A percentile compares a stretch with the other conserved stretches of the same genome.
These are phyloP conservation scores for Fusarium sp. DNA, from an alignment of 2,329 filamentous ascomycete genomes.

Conservation along the genomic window DNA sequence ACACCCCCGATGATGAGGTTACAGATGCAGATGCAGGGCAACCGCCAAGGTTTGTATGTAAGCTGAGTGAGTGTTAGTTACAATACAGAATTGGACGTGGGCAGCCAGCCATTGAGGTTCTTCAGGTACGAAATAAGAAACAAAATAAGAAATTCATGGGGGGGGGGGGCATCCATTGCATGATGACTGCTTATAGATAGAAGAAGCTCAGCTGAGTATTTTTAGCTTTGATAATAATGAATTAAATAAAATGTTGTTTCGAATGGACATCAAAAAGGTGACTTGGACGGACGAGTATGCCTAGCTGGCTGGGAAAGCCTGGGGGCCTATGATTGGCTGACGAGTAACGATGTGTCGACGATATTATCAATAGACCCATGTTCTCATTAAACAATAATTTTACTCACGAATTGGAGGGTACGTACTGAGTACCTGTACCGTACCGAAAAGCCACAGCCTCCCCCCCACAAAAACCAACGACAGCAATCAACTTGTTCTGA, in stretches of 20 bases:
- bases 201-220: not conserved
- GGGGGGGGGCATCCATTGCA: not conserved
- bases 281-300: not conserved
- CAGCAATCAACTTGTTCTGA: conserved; percentile 17
- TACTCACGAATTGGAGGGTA: conserved; percentile 37
- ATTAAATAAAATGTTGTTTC: not conserved
- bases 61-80: conserved; percentile 2
- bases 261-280: not conserved
- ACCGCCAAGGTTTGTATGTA: conserved; percentile 19
- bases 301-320: not conserved
- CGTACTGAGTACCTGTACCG: conserved; percentile 1
- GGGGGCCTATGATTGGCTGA: conserved; percentile 4
- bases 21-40: conserved; percentile 19
- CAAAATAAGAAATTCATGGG: not conserved
- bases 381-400: conserved; percentile 42
- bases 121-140: not conserved
- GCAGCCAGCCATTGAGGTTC: not conserved
- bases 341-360: conserved; percentile 25
- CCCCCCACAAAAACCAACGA: conserved; percentile 30
- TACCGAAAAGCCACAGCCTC: conserved; percentile 16
- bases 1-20: conserved; percentile 3
- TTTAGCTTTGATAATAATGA: not conserved
- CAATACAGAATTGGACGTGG: not conserved
- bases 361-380: conserved; percentile 33
- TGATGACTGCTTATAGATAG: not conserved